Percentiles rank a stretch among this genome's conserved stretches.
Evolutionary conservation across 2,329 filamentous ascomycete genomes (phyloP).

Genomic region (Botrytis deweyae): DNA sequence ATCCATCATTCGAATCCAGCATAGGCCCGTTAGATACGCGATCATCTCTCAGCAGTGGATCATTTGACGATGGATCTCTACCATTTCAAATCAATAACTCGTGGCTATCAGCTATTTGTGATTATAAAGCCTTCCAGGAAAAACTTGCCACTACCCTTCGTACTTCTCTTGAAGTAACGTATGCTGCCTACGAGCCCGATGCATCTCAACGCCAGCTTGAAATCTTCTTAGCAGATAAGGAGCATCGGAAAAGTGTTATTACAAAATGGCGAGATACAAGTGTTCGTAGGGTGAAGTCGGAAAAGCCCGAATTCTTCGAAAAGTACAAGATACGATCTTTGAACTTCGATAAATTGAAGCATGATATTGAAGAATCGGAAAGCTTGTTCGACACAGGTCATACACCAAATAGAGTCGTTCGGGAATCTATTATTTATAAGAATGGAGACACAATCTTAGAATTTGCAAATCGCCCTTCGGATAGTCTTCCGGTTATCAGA

Average conservation of each 20-base stretch:
- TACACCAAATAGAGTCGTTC: slow-evolving; percentile 42
- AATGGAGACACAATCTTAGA: slow-evolving; percentile 53
- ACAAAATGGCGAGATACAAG: slow-evolving; percentile 49
- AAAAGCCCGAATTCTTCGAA: slow-evolving; percentile 47
- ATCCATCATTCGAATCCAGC: slow-evolving; percentile 30
- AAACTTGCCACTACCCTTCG: slow-evolving; percentile 45
- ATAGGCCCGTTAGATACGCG: slow-evolving; percentile 31
- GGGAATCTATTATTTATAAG: slow-evolving; percentile 47
- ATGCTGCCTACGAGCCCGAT: slow-evolving; percentile 47
- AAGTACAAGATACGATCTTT: slow-evolving; percentile 50
- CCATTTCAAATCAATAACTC: slow-evolving; percentile 31
- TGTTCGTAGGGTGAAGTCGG: slow-evolving; percentile 46
- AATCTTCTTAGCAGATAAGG: slow-evolving; percentile 45
- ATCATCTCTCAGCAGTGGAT: slow-evolving; percentile 29
- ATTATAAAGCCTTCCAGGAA: slow-evolving; percentile 48
- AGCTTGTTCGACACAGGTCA: slow-evolving; percentile 47
- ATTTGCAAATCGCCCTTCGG: slow-evolving; percentile 47
- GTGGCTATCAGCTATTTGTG: slow-evolving; percentile 45
- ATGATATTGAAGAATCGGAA: slow-evolving; percentile 44
- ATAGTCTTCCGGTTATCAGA: slow-evolving; percentile 44
- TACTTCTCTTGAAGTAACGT: slow-evolving; percentile 46
- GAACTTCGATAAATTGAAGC: slow-evolving; percentile 48
- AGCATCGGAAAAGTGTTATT: slow-evolving; percentile 46
- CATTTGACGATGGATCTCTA: slow-evolving; percentile 35
- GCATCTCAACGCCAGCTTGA: slow-evolving; percentile 47